phyloP scores from a whole-genome alignment of 805 yeast genomes.

The Metschnikowia cubensis region DNA sequence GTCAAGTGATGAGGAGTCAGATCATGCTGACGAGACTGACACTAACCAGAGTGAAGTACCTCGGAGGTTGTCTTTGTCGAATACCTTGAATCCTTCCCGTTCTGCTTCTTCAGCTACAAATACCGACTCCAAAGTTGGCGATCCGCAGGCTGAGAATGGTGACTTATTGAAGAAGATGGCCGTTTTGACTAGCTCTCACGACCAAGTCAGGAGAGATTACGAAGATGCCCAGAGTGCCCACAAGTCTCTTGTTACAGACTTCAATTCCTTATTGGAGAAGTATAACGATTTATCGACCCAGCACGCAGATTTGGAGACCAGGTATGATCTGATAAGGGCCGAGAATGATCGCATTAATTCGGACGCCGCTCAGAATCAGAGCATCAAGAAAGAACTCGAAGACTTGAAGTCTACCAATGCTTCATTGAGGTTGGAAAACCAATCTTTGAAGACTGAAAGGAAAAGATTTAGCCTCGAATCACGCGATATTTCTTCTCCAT shows the following conservation, averaged over 20 bases:
- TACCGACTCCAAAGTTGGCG: background rate
- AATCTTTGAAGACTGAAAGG: constrained; percentile 28
- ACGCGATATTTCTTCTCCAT: background rate
- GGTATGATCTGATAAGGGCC: constrained; percentile 2
- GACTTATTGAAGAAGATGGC: background rate
- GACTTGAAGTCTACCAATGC: constrained; percentile 28
- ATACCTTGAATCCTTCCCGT: background rate
- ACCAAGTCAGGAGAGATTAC: constrained; percentile 15
- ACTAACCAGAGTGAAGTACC: background rate
- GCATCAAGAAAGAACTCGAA: constrained; percentile 23
- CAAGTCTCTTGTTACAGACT: constrained; percentile 10
- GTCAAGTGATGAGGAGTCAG: constrained; percentile 74
- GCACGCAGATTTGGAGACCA: constrained; percentile 6
- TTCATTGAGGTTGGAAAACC: constrained; percentile 35
- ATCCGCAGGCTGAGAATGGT: background rate
- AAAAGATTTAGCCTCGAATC: background rate
- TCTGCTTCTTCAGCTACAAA: background rate
- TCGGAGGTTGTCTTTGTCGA: constrained; percentile 9
- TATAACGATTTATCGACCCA: constrained; percentile 3
- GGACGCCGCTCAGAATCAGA: background rate
- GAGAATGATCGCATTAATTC: constrained; percentile 6
- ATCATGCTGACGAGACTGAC: constrained; percentile 21
- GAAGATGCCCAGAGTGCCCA: constrained; percentile 22
- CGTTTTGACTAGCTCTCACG: constrained; percentile 4
- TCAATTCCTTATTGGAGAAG: constrained; percentile 2